Evolutionary conservation across 208 protist species (phyloP).

Genomic region (Cochliopodium minus): DNA sequence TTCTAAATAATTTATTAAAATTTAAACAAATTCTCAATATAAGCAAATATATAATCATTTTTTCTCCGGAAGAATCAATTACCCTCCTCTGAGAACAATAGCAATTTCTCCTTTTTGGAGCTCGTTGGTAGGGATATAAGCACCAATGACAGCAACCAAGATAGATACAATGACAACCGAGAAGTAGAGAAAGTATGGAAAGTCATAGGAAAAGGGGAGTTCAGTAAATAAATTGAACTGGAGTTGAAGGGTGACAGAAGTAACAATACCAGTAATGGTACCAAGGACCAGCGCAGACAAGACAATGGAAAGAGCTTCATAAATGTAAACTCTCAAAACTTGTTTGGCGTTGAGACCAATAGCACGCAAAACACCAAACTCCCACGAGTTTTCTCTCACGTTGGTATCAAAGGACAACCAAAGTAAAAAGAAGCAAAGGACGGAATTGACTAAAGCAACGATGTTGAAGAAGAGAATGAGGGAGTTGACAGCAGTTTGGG

Average conservation of each 20-base stretch:
- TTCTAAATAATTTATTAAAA: not conserved
- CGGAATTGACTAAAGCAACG: constrained; percentile 55
- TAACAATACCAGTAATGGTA: constrained; percentile 37
- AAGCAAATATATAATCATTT: not conserved
- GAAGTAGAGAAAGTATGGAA: constrained; percentile 61
- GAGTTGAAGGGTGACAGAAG: constrained; percentile 52
- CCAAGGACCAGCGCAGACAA: constrained; percentile 64
- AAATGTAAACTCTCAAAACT: constrained; percentile 63
- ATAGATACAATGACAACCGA: constrained; percentile 49
- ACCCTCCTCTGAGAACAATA: constrained; percentile 41
- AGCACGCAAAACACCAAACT: constrained; percentile 71
- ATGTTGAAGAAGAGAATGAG: constrained; percentile 78
- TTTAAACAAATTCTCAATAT: not conserved
- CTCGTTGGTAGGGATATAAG: constrained; percentile 45
- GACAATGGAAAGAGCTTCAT: constrained; percentile 70
- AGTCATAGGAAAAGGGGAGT: constrained; percentile 55
- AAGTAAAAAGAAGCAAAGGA: constrained; percentile 77
- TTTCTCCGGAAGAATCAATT: constrained; percentile 10
- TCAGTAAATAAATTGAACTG: constrained; percentile 64
- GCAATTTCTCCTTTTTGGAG: constrained; percentile 50
- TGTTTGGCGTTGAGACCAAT: constrained; percentile 59
- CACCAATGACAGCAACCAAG: constrained; percentile 55
- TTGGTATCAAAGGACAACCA: constrained; percentile 81
- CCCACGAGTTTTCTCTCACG: constrained; percentile 72
- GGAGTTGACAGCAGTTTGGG: constrained; percentile 35